Evolutionary conservation across 305 asterid genomes (phyloP).

Genomic region (Fraxinus paxiana): DNA sequence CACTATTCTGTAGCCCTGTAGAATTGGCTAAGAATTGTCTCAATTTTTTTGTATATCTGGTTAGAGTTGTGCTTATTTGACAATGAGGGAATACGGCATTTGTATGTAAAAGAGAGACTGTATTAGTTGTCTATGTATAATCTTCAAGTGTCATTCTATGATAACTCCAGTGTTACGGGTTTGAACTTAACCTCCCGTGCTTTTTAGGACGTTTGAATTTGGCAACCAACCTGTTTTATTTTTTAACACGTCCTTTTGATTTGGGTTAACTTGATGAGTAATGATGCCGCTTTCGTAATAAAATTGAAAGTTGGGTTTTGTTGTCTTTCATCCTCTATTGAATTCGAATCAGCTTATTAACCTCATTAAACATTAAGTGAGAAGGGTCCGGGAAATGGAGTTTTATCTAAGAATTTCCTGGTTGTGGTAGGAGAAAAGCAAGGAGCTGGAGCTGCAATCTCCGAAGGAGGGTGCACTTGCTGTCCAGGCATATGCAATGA

Average conservation of each 20-base stretch:
- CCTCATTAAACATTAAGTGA: background rate
- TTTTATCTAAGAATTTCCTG: slow-evolving; percentile 14
- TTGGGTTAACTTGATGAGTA: slow-evolving; percentile 4
- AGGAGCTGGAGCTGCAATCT: slow-evolving; percentile 37
- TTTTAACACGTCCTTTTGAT: slow-evolving; percentile 12
- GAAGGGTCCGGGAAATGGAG: slow-evolving; percentile 12
- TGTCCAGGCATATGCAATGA: slow-evolving; percentile 64
- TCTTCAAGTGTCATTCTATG: slow-evolving; percentile 2
- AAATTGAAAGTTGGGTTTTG: background rate
- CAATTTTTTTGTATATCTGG: background rate
- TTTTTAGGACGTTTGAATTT: slow-evolving; percentile 17
- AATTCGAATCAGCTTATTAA: background rate
- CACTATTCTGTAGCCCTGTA: background rate
- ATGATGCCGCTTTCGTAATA: background rate
- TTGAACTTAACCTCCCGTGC: slow-evolving; percentile 19
- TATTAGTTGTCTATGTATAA: background rate
- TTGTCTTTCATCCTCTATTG: background rate
- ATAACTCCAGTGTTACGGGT: background rate
- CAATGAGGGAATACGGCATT: background rate
- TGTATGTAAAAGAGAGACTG: background rate
- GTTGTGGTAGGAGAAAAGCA: slow-evolving; percentile 53
- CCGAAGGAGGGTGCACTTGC: slow-evolving; percentile 39
- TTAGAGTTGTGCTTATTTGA: background rate
- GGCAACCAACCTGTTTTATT: background rate
- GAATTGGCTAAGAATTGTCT: background rate